A percentile compares a stretch with the other conserved stretches of the same genome.
phyloP scores from a whole-genome alignment of 495 filamentous ascomycete genomes.

The Hypoxylon trugodes region DNA sequence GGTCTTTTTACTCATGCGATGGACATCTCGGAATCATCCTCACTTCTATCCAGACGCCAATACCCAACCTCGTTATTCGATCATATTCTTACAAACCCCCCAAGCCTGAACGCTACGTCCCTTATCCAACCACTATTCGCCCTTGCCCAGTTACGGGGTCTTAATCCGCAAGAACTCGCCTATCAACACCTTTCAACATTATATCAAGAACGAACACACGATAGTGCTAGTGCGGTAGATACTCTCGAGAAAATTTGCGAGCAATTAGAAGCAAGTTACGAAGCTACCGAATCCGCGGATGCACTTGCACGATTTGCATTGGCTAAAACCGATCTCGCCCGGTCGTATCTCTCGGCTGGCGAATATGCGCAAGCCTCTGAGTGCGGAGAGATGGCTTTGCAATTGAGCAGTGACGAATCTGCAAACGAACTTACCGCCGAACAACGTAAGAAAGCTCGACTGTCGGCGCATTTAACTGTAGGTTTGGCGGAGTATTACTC shows the following conservation, averaged over 20 bases:
- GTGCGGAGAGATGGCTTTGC: conserved; percentile 74
- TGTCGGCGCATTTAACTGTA: conserved; percentile 86
- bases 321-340: conserved; percentile 87
- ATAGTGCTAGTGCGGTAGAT: conserved; percentile 68
- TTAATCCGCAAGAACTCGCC: conserved; percentile 70
- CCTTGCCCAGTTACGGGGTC: conserved; percentile 77
- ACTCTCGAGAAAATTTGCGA: conserved; percentile 72
- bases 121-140: conserved; percentile 81
- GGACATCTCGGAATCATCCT: conserved; percentile 83
- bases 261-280: conserved; percentile 79
- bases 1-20: conserved; percentile 94
- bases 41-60: conserved; percentile 73
- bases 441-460: conserved; percentile 68
- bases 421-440: conserved; percentile 59
- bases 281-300: conserved; percentile 75
- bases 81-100: conserved; percentile 65
- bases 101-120: conserved; percentile 65
- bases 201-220: conserved; percentile 78
- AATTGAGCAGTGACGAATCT: conserved; percentile 71
- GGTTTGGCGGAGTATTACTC: conserved; percentile 82
- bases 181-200: conserved; percentile 82
- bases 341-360: conserved; percentile 73
- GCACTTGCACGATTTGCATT: conserved; percentile 79
- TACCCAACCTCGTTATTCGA: conserved; percentile 84
- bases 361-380: conserved; percentile 73